Conservation (phyloP, 805 yeast genomes). For the Wickerhamiella domercqiae region DNA sequence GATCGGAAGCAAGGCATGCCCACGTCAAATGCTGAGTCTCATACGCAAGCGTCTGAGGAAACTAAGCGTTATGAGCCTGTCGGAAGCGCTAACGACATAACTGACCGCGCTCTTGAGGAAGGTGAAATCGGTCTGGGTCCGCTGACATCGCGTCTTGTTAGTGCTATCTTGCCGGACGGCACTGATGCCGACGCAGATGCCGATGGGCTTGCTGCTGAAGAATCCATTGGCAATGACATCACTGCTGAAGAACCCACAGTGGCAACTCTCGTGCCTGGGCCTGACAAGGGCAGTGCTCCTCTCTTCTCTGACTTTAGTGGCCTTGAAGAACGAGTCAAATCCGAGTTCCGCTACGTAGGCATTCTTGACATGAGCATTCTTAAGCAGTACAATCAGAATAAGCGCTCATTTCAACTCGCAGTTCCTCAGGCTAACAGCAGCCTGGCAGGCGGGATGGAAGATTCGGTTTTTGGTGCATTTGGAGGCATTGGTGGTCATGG, state of each 20-base stretch:
- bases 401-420: constrained; percentile 17
- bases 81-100: constrained; percentile 10
- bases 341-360: constrained; percentile 83
- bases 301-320: constrained; percentile 53
- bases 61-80: constrained; percentile 8
- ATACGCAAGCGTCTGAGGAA: constrained; percentile 4
- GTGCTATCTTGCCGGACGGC: constrained; percentile 47
- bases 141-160: constrained; percentile 60
- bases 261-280: constrained; percentile 6
- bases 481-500: background rate
- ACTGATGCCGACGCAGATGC: constrained; percentile 18
- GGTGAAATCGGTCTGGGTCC: constrained; percentile 85
- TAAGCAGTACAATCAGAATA: constrained; percentile 22
- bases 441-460: constrained; percentile 10
- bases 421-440: constrained; percentile 7
- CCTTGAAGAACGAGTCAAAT: constrained; percentile 72
- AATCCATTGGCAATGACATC: background rate
- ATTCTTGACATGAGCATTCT: constrained; percentile 34
- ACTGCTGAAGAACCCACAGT: background rate
- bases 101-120: constrained; percentile 33
- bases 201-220: background rate
- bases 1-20: constrained; percentile 38
- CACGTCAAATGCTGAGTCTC: constrained; percentile 14
- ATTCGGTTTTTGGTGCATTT: background rate
- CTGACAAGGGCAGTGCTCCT: constrained; percentile 27